Base-by-base conservation (phyloP, 73 alveolate species). In the Durusdinium trenchii region DNA sequence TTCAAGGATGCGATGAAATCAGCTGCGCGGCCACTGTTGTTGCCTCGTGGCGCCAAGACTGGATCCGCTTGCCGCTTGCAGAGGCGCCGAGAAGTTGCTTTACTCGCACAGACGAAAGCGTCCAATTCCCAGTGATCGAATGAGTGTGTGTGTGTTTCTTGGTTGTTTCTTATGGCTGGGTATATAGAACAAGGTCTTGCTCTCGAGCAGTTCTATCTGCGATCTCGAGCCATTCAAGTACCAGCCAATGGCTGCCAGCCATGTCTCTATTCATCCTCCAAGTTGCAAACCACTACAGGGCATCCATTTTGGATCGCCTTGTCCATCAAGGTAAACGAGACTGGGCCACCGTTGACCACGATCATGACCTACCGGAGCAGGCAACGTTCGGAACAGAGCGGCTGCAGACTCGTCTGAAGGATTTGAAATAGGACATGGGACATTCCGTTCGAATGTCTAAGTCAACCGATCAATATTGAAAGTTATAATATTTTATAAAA, bases 341-440 rank as follows among this genome's bases (percentile, higher is more conserved):
- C 94, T 23, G 94, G 94, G 76, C 94, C 94, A 36, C 94, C 94
- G 38, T 84, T 84, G 54, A 84, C 94, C 78, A 84, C 94, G 32
- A 84, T 62, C 94, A 84, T 84, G 54, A 84, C 94, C 94, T 84
- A 18, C 20, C 38, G 62, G 30, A 38, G 52, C 85, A 38, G 9
- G 35, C 28, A 20, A n/a, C n/a, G n/a, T n/a, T n/a, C n/a, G n/a
- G n/a, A n/a, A n/a, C n/a, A n/a, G n/a, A n/a, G n/a, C n/a, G n/a
- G n/a, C n/a, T n/a, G n/a, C n/a, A n/a, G n/a, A n/a, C n/a, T n/a
- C n/a, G n/a, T n/a, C n/a, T 60, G n/a, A 1, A 60, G 73, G 30
- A 60, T 23, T 60, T 60, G 1, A 60, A n/a, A 60, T 32, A 60
- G 6, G 1, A n/a, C 18, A 60, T 23, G 73, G 73, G 18, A 23